Conservation (phyloP, 2,329 filamentous ascomycete species). For the Triangularia setosa region DNA sequence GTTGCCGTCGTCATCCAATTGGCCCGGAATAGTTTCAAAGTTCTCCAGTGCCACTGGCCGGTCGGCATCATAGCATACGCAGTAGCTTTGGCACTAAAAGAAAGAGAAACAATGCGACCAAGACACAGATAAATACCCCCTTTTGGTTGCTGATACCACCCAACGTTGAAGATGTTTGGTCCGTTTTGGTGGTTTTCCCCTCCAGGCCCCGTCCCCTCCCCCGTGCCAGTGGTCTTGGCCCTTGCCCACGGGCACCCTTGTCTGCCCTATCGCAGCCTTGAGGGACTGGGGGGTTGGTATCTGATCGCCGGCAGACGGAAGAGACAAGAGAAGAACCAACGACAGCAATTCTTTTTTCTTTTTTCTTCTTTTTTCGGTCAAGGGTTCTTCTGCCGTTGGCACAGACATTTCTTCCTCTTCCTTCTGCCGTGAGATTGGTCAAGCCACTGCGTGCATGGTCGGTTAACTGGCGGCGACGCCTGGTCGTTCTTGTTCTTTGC, state of each 20-base stretch:
- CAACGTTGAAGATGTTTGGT: not conserved
- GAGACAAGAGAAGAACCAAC: not conserved
- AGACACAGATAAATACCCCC: not conserved
- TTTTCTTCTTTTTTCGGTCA: not conserved
- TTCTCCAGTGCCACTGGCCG: not conserved
- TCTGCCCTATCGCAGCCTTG: not conserved
- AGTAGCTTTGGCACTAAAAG: not conserved
- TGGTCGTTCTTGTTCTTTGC: not conserved
- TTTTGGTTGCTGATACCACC: not conserved
- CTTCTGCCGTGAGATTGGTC: not conserved
- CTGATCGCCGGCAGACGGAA: not conserved
- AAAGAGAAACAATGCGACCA: not conserved
- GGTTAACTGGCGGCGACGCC: not conserved
- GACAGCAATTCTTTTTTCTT: not conserved
- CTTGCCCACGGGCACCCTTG: not conserved
- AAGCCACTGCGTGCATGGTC: not conserved
- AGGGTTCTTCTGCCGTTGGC: not conserved
- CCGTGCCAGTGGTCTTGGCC: not conserved
- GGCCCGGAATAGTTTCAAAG: not conserved
- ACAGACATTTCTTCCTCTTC: no score
- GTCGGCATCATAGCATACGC: not conserved
- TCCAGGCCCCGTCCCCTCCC: not conserved
- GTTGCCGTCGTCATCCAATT: not conserved
- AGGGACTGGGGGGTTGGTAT: not conserved
- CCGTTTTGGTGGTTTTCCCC: not conserved